These are phyloP conservation scores for Eucalyptus albens DNA, from an alignment of 345 rosid species.

Conservation along the genomic window DNA sequence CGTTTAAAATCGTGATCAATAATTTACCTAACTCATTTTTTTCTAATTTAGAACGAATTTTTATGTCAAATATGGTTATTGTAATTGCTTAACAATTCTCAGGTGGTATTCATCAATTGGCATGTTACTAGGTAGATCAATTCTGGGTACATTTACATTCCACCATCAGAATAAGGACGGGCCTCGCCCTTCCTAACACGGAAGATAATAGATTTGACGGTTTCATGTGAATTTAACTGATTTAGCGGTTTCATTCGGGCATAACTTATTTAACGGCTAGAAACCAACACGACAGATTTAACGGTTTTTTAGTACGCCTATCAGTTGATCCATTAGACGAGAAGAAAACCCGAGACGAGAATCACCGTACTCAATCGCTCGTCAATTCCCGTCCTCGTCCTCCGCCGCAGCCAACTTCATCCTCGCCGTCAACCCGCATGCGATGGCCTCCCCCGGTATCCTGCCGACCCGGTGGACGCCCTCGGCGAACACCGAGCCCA, in stretches of 20 bases:
- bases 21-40: not conserved
- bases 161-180: not conserved
- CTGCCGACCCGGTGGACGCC: conserved; percentile 24
- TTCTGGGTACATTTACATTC: not conserved
- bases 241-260: not conserved
- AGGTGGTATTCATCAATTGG: not conserved
- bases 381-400: not conserved
- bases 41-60: not conserved
- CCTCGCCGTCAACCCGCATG: conserved; percentile 42
- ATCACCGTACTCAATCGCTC: not conserved
- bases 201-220: not conserved
- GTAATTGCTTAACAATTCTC: not conserved
- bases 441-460: conserved; percentile 35
- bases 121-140: not conserved
- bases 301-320: not conserved
- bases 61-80: not conserved
- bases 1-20: not conserved
- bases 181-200: not conserved
- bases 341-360: not conserved
- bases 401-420: not conserved
- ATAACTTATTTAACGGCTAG: not conserved
- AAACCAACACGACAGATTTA: not conserved
- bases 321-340: too few relatives aligned
- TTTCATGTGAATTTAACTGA: not conserved
- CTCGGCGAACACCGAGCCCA: conserved; percentile 80